Evolutionary conservation across 2,329 filamentous ascomycete genomes (phyloP), one percentile per base, ranked within the genome.

Genomic region (Periconia sp.): DNA sequence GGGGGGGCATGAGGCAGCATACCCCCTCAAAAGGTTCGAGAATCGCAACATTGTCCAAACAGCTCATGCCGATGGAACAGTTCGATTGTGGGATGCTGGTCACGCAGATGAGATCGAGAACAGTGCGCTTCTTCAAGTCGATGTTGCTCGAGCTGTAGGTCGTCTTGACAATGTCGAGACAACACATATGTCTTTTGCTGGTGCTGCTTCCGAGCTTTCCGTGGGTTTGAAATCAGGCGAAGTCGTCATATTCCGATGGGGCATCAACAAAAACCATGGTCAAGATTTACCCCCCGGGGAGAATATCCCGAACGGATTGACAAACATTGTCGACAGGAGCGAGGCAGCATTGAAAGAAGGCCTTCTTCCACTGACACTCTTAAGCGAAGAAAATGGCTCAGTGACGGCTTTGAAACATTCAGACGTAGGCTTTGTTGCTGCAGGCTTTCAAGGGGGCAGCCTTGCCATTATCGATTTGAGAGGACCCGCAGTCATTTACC

Each of bases 71-170:
- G 94, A 99, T 73, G 91, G 92, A 49, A 95, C 90, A 0, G 81
- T 99, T n/a, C 83, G 92, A 31, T 79, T 97, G 7, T 99, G 92
- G 92, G 94, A 99, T 73, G 85, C 88, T 18, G 94, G 94, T 0
- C 90, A 96, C 65, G 90, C 86, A 14, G 94, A 99, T 68, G 91
- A 97, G 65, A 89, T 99, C 47, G 94, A 99, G 73, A 97, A 97
- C 65, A 82, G 85, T 13, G 80, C 81, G 3, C 82, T 91, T 49
- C 77, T 97, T 20, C 93, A 99, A 75, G 86, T 96, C 6, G 93
- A 99, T 65, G 80, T 97, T 37, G 88, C 90, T 7, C 84, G 91
- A 58, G 90, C 93, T 2, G 79, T 97, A 5, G 89, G 88, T 49
- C 85, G 91, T n/a, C 88, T 84, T 55, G 85, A 91, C 3, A 84